phyloP scores from a whole-genome alignment of 352 stramenopile genomes.

The Pythium angustatum region DNA sequence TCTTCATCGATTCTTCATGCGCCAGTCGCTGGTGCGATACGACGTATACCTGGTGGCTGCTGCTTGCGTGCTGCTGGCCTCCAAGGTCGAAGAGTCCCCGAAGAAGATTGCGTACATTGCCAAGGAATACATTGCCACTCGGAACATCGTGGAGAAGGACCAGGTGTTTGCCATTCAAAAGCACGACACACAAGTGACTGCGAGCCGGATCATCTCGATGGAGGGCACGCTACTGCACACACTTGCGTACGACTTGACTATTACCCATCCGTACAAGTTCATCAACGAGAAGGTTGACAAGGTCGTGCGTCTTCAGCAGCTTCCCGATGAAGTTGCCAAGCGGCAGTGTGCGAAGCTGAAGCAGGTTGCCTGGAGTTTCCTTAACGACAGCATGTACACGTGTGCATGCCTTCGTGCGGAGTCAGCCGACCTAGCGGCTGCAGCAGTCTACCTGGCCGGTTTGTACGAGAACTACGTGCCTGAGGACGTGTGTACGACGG shows the following conservation, averaged over 20 bases:
- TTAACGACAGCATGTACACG: constrained; percentile 89
- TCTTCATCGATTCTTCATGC: constrained; percentile 89
- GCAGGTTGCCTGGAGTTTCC: constrained; percentile 86
- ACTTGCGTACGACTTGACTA: constrained; percentile 81
- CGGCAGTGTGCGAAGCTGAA: constrained; percentile 77
- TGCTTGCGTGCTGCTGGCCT: constrained; percentile 78
- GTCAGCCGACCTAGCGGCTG: constrained; percentile 67
- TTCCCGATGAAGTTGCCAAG: constrained; percentile 55
- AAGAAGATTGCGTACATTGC: constrained; percentile 81
- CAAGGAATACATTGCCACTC: constrained; percentile 69
- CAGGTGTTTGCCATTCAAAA: constrained; percentile 80
- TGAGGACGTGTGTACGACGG: constrained; percentile 50
- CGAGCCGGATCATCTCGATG: constrained; percentile 81
- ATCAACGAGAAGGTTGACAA: constrained; percentile 89
- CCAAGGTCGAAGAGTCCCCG: constrained; percentile 82
- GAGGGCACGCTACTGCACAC: constrained; percentile 83
- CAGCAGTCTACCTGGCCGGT: constrained; percentile 80
- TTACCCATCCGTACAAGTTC: constrained; percentile 85
- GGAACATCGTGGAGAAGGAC: constrained; percentile 72
- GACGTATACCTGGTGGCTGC: constrained; percentile 85
- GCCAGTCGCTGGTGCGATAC: constrained; percentile 81
- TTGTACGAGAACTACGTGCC: constrained; percentile 84
- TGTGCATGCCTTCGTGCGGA: constrained; percentile 78
- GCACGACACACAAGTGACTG: constrained; percentile 66
- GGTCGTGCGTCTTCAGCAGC: constrained; percentile 62